Base-by-base conservation (phyloP, 192 early-diverging fungal species). In the Pilaira anomala region DNA sequence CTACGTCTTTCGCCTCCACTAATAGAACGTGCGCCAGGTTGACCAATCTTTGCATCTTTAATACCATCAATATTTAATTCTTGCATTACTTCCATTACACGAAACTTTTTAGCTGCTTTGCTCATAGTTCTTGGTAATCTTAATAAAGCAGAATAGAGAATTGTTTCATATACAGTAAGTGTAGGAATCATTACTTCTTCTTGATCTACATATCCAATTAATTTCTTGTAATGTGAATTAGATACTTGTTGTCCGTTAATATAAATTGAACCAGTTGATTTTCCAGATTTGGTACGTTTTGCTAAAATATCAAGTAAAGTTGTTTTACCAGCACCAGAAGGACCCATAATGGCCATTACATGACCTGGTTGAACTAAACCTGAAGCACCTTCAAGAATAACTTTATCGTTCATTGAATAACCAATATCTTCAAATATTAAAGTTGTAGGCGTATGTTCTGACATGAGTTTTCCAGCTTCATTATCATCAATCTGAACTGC, bases 1-100 rank as follows among this genome's bases (percentile, higher is more conserved):
- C 96, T 84, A 42, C 93, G 87, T 63, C 92, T 91, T 64, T 98
- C 94, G 50, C 96, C 94, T 24, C 96, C 96, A 49, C 87, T 90
- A 24, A 96, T 93, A 33, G 92, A 92, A 28, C 95, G 83, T 36
- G 74, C 69, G 7, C 79, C 80, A n/a, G 78, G 68, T 63, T 77
- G 80, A 46, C 95, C 95, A 46, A 97, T 93, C 18, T 80, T 78
- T 29, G 86, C 79, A 60, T 94, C 83, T 58, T 91, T 93, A 55
- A 95, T 91, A 33, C 80, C 77, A 59, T 90, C 72, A 54, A 97
- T 93, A 16, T 87, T 89, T 30, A 97, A 78, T 79, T 94, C 91
- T 28, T 86, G 80, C 87, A 97, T 92, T 3, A 90, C 85, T 39
- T 86, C 88, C 58, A 84, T 76, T 2, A 92, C 91, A 13, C 91